Evolutionary conservation across 805 yeast species (phyloP).

Genomic region (Saccharomycopsis sp.): DNA sequence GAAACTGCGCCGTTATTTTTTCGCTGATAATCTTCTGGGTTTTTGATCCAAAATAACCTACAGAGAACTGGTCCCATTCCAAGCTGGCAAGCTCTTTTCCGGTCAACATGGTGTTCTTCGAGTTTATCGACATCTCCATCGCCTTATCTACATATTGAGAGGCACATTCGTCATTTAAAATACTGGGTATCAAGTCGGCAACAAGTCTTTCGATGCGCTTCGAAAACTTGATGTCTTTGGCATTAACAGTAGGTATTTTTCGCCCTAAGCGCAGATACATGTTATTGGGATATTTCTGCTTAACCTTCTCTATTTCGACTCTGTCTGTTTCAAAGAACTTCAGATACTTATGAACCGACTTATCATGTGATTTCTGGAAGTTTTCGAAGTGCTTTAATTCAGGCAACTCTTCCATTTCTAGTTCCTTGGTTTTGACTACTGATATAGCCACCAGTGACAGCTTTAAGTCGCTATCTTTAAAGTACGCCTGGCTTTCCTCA

Average conservation of each 20-base stretch:
- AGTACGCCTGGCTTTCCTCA: neutral
- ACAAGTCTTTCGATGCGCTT: neutral
- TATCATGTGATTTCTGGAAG: neutral
- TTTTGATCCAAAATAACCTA: slow-evolving; percentile 16
- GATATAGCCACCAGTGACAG: neutral
- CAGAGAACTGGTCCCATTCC: slow-evolving; percentile 12
- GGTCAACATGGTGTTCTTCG: neutral
- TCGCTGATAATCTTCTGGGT: slow-evolving; percentile 5
- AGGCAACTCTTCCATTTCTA: slow-evolving; percentile 2
- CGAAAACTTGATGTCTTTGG: neutral
- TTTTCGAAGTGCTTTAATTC: neutral
- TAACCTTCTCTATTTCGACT: slow-evolving; percentile 5
- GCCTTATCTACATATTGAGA: slow-evolving; percentile 7
- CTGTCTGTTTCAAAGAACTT: slow-evolving; percentile 11
- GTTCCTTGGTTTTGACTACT: neutral
- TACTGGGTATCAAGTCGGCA: neutral
- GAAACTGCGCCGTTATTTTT: neutral
- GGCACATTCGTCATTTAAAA: neutral
- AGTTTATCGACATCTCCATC: neutral
- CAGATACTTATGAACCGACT: neutral
- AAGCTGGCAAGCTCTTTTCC: slow-evolving; percentile 4
- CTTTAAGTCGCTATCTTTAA: too few relatives aligned
- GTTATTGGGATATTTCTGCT: slow-evolving; percentile 8
- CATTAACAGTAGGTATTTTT: slow-evolving; percentile 9
- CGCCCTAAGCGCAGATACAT: slow-evolving; percentile 2